Base-by-base conservation (phyloP, 441 rosid species). In the Arabidopsis lyrata region DNA sequence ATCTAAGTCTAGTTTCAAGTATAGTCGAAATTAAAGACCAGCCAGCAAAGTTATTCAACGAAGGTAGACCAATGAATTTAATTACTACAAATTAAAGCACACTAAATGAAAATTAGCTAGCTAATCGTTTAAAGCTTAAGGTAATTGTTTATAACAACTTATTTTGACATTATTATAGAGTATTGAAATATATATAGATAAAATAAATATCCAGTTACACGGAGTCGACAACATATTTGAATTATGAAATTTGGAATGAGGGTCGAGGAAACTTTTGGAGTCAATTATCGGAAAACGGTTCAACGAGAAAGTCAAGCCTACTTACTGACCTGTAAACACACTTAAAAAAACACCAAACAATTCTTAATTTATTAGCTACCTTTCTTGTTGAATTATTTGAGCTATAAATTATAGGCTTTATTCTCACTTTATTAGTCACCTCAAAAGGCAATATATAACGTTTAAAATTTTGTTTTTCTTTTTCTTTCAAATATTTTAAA, bases 281-380 rank as follows among this genome's bases (percentile, higher is more conserved):
- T 13, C 60, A 70, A 29, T 48, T 55, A 70, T 76, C 15, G 71
- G 60, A 56, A 63, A 56, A 62, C 34, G 75, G 41, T 36, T 70
- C 56, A 71, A 70, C 72, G 66, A 49, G 72, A 65, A 64, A 77
- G 76, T 70, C 76, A 65, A 70, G 76, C 76, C 76, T 65, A 77
- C 66, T 44, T 45, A 57, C 55, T 70, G 38, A 63, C 66, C 71
- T 63, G 66, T 44, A 22, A 41, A 27, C 41, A 36, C 27, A 49
- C 29, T 57, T 56, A 2, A 18, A 57, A 57, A 13, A 41, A 32
- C 36, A 58, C 13, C 7, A 14, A 42, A 35, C 27, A 10, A 38
- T 42, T 20, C 16, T 55, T 57, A 66, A 65, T 48, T 48, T 47
- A 55, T 56, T 55, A 63, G 70, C 75, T 16, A 70, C 48, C 61